Evolutionary conservation across 2,329 filamentous ascomycete genomes (phyloP).

Genomic region (Drechslera avenae): DNA sequence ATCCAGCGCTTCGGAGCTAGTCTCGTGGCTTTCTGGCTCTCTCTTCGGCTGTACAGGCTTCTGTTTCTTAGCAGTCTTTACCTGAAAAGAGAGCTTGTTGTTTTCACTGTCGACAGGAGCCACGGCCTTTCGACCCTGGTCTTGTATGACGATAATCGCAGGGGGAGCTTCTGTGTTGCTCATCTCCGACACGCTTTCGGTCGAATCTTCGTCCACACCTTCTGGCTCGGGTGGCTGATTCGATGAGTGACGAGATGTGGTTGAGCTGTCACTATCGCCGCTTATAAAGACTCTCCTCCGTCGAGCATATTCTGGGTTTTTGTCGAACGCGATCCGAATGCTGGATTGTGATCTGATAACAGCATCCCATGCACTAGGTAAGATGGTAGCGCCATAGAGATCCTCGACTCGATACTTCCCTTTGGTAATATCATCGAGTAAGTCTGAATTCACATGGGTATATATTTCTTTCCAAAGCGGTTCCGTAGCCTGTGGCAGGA

Average conservation of each 20-base stretch:
- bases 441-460: neutral
- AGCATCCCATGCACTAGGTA: constrained; percentile 28
- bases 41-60: neutral
- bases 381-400: constrained; percentile 14
- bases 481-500: constrained; percentile 11
- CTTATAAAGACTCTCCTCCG: no score
- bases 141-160: neutral
- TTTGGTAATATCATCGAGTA: constrained; percentile 10
- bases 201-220: no score
- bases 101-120: constrained; percentile 29
- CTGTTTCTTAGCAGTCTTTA: constrained; percentile 16
- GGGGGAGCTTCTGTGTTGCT: no score
- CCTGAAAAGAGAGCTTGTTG: constrained; percentile 29
- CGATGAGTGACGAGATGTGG: no score
- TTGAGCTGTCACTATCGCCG: no score
- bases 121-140: neutral
- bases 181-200: no score
- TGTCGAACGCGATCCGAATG: constrained; percentile 10
- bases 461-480: constrained; percentile 23
- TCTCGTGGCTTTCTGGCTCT: neutral
- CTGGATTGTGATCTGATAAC: constrained; percentile 14
- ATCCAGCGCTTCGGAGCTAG: neutral
- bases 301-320: no score
- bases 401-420: constrained; percentile 22
- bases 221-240: no score